Evolutionary conservation across 495 filamentous ascomycete genomes (phyloP).

Genomic region (Rusavskia elegans): DNA sequence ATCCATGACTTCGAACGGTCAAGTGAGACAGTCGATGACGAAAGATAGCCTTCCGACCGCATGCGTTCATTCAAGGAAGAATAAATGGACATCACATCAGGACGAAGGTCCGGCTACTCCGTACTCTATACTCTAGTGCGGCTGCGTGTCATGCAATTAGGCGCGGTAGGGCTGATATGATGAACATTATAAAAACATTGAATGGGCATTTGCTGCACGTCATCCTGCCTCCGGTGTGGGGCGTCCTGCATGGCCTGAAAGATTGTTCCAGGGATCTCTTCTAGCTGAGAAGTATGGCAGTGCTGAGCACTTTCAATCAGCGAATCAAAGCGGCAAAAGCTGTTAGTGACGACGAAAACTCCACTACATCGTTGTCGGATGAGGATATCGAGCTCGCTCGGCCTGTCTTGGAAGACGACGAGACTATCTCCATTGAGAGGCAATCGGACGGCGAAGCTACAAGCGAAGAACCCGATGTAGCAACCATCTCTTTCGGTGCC

Average conservation of each 20-base stretch:
- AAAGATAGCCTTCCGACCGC: not conserved
- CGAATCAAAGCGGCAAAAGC: conserved; percentile 1
- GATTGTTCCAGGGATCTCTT: not conserved
- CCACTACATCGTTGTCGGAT: not conserved
- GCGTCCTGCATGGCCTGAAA: not conserved
- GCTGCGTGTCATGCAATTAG: too few species aligned
- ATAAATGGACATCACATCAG: too few species aligned
- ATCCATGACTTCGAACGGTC: not conserved
- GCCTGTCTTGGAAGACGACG: too few species aligned
- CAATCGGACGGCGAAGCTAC: not conserved
- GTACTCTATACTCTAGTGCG: too few species aligned
- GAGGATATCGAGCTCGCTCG: too few species aligned
- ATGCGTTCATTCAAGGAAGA: too few species aligned
- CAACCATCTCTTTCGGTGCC: conserved; percentile 67
- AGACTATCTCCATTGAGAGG: too few species aligned
- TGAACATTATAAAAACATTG: too few species aligned
- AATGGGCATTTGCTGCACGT: too few species aligned
- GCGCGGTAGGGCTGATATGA: too few species aligned
- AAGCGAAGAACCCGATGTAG: conserved; percentile 9
- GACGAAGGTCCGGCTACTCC: too few species aligned
- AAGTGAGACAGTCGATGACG: not conserved
- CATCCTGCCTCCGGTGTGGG: too few species aligned
- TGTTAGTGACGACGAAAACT: conserved; percentile 12
- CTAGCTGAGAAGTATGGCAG: not conserved
- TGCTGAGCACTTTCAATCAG: not conserved